Evolutionary conservation across 495 filamentous ascomycete species (phyloP), one percentile per base, ranked within the genome.

Genomic region (Xylaria cubensis): DNA sequence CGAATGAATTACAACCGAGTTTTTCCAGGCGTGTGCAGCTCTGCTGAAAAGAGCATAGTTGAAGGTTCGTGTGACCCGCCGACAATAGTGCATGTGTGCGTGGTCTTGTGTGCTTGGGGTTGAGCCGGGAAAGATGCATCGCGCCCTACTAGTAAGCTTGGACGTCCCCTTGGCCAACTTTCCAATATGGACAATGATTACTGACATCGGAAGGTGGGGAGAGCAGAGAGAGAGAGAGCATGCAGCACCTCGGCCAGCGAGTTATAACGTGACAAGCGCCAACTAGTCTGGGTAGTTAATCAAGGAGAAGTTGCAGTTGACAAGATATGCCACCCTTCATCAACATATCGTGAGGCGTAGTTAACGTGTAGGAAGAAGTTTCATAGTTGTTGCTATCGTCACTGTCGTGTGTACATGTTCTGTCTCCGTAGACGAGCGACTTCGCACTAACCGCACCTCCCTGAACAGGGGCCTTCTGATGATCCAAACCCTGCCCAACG

Each of bases 231-330:
- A 44, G 68, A 41, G 68, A 13, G 56, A 44, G 62, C 51, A 61
- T 67, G 63, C 70, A 72, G 63, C 63, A 26, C 62, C 19, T 72
- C 62, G 70, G 70, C 53, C 59, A 71, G 69, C 69, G 69, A 64
- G 42, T 9, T 10, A 63, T 64, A 46, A 70, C 44, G 53, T 64
- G 68, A 70, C 39, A 62, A 59, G 46, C 53, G 10, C 55, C 46
- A 26, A 32, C 26, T 44, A 32, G 46, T 13, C 65, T 55, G 3
- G 48, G 32, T 36, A 26, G 24, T 50, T 13, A 36, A 32, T 41
- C 58, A 26, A 39, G 42, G 44, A n/a, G 34, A 64, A 24, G 69
- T 44, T 61, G 61, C 59, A 56, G 64, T 56, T 29, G 12, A 41
- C 46, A n/a, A 42, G 6, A 42, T 26, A 29, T 42, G 53, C 21